Evolutionary conservation across 441 rosid species (phyloP), one percentile per base, ranked within the genome.

Genomic region (Pelargonium myrrhifolium): DNA sequence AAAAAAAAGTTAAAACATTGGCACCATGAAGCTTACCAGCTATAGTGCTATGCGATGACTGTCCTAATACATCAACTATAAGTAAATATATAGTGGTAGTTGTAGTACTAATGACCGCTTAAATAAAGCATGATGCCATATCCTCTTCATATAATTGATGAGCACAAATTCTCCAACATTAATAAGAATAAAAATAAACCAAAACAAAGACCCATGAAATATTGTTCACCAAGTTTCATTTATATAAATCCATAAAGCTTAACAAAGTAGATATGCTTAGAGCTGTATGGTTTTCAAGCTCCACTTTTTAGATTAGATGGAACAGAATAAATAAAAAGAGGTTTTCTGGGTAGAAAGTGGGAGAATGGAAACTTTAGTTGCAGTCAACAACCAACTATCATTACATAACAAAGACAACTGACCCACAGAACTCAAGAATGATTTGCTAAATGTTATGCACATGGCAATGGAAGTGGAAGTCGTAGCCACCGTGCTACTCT

Each of bases 91-190:
- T 53, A 53, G 59, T 53, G 17, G 22, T 53, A 17, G 59, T 53
- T 4, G 18, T 6, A 53, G 22, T 15, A 53, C 37, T 31, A 31
- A 31, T 7, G 37, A 31, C 37, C 0, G 22, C 59, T 53, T 53
- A 17, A 53, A 2, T 18, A 17, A 53, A 53, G 59, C 9, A 20
- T 1, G 59, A 53, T 53, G 59, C 59, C 59, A 51, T 53, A 53
- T 53, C 22, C 17, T 5, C 59, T 53, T 53, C 59, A 17, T 53
- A 53, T 17, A 53, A 53, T 53, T 6, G 20, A 53, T 20, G 20
- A 17, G 59, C 9, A 53, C 59, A 53, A 17, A 53, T 53, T 53
- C 59, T 53, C 59, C 59, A 53, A 53, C 59, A 53, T 53, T 53
- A 53, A 15, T 53, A 53, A 53, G 59, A 53, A 53, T 15, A 53